Percentiles rank a stretch among this genome's conserved stretches.
Evolutionary conservation across 139 green algal species (phyloP).

Genomic region (Volvox reticuliferus): DNA sequence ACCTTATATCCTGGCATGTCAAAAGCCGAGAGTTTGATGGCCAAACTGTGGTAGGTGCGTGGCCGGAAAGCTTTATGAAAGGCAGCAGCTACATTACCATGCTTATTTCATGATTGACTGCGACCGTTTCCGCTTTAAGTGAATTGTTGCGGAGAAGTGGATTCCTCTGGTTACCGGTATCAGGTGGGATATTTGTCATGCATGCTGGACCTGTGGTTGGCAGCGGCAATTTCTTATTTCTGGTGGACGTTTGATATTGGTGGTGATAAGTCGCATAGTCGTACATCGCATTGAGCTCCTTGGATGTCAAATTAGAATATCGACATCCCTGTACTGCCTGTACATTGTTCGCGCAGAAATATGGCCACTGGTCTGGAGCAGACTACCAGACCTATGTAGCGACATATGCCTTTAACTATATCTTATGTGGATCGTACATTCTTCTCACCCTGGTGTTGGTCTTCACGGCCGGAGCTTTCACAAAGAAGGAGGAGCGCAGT

Average conservation of each 20-base stretch:
- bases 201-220: neutral
- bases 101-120: neutral
- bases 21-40: neutral
- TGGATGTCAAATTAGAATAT: neutral
- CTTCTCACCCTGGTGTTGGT: constrained; percentile 25
- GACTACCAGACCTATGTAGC: constrained; percentile 33
- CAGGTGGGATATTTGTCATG: too few species aligned
- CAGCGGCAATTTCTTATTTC: neutral
- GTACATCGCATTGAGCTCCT: neutral
- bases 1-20: too few species aligned
- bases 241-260: neutral
- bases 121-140: too few species aligned
- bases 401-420: constrained; percentile 43
- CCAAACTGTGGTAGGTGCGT: neutral
- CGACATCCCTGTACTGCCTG: neutral
- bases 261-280: neutral
- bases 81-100: neutral
- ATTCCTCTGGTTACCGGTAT: too few species aligned
- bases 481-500: neutral
- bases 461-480: neutral
- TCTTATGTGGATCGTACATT: constrained; percentile 26
- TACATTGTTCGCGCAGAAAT: neutral
- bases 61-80: neutral
- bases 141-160: too few species aligned
- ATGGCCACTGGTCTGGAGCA: neutral